Evolutionary conservation across 2,329 filamentous ascomycete species (phyloP).

Genomic region (Lojkania enalia): DNA sequence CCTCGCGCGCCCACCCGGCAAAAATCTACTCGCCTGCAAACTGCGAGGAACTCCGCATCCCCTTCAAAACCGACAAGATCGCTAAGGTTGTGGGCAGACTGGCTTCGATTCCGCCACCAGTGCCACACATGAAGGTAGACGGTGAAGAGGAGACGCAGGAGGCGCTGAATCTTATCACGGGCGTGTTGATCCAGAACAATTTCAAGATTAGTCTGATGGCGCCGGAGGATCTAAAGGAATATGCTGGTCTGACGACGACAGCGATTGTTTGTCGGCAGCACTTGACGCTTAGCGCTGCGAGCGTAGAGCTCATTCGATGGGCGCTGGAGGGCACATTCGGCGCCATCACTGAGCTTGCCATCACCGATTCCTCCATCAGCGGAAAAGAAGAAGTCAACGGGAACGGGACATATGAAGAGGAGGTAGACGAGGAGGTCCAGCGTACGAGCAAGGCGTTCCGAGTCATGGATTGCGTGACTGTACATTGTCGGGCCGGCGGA

Average conservation of each 20-base stretch:
- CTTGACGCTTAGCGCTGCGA: constrained; percentile 82
- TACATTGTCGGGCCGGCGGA: constrained; percentile 76
- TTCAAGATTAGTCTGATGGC: constrained; percentile 98
- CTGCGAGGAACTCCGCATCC: constrained; percentile 91
- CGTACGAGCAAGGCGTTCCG: constrained; percentile 59
- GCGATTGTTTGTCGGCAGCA: constrained; percentile 92
- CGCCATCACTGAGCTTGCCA: constrained; percentile 58
- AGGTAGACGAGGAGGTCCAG: constrained; percentile 67
- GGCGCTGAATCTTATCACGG: constrained; percentile 66
- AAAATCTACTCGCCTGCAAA: constrained; percentile 95
- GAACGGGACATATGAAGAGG: constrained; percentile 52
- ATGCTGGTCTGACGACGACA: constrained; percentile 94
- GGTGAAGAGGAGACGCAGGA: constrained; percentile 24
- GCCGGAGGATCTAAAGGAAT: constrained; percentile 92
- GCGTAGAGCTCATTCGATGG: constrained; percentile 90
- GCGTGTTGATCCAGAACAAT: constrained; percentile 88
- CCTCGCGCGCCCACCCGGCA: constrained; percentile 75
- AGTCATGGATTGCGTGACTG: constrained; percentile 88
- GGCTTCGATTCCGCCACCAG: constrained; percentile 75
- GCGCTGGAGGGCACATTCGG: constrained; percentile 93
- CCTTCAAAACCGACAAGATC: constrained; percentile 92
- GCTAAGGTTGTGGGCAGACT: constrained; percentile 96
- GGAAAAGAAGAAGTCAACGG: constrained; percentile 44
- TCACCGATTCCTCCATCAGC: constrained; percentile 36
- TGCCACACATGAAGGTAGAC: constrained; percentile 37